Conservation (phyloP, 2,329 filamentous ascomycete genomes). For the Cordyceps farinosa region DNA sequence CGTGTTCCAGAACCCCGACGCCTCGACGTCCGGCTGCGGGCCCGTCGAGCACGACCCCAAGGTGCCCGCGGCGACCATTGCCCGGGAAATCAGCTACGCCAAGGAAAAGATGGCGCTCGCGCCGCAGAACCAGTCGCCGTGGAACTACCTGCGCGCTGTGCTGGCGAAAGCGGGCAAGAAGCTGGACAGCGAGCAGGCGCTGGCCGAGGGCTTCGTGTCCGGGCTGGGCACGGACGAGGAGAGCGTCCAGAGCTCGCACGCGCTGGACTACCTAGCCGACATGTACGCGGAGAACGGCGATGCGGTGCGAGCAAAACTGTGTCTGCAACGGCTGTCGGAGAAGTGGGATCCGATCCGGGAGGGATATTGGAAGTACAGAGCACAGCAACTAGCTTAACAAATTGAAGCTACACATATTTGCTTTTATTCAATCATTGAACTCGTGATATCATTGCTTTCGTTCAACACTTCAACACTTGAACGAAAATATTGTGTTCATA, state of each 20-base stretch:
- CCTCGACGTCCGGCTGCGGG: constrained; percentile 44
- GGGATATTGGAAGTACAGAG: constrained; percentile 80
- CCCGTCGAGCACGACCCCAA: constrained; percentile 52
- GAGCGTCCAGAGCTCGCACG: constrained; percentile 59
- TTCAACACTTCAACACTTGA: too few relatives aligned
- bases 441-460: too few relatives aligned
- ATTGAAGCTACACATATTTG: too few relatives aligned
- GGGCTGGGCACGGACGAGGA: constrained; percentile 45
- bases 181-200: constrained; percentile 43
- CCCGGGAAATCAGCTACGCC: constrained; percentile 72
- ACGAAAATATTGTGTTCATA: too few relatives aligned
- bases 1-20: constrained; percentile 65
- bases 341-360: constrained; percentile 89
- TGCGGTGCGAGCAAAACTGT: constrained; percentile 61
- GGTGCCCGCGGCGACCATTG: constrained; percentile 60
- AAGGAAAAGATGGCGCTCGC: constrained; percentile 70
- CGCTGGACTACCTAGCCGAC: constrained; percentile 69
- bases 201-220: constrained; percentile 50
- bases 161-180: constrained; percentile 61
- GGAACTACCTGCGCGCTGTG: constrained; percentile 85
- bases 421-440: too few relatives aligned
- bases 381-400: constrained; percentile 25
- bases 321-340: constrained; percentile 69
- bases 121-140: constrained; percentile 90
- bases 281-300: constrained; percentile 57